phyloP scores from a whole-genome alignment of 78 protist genomes.

The Speleostelium caveatum region DNA sequence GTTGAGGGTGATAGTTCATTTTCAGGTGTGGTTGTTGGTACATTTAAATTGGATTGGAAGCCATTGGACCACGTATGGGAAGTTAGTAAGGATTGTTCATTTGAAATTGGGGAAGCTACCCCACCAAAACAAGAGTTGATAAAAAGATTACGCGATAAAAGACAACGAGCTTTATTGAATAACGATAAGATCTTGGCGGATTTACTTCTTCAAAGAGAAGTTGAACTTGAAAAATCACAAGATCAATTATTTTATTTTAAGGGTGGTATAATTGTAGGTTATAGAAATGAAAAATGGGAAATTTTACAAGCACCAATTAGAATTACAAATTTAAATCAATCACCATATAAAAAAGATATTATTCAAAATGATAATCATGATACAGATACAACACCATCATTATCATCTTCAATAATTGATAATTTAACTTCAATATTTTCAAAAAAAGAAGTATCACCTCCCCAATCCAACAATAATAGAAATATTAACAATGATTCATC shows the following conservation, averaged over 20 bases:
- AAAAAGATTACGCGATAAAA: neutral
- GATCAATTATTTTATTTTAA: neutral
- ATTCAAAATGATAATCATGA: neutral
- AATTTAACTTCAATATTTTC: too few relatives aligned
- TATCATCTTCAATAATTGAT: neutral
- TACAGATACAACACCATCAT: neutral
- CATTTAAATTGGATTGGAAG: constrained; percentile 70
- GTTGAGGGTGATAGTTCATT: constrained; percentile 35
- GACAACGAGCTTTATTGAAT: constrained; percentile 9
- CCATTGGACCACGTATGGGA: constrained; percentile 16
- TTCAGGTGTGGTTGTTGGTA: constrained; percentile 46
- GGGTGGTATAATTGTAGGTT: constrained; percentile 26
- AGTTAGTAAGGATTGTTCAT: neutral
- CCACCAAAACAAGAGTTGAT: constrained; percentile 41
- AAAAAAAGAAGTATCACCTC: neutral
- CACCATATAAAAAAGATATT: constrained; percentile 40
- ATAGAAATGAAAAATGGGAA: constrained; percentile 68
- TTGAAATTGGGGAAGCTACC: constrained; percentile 56
- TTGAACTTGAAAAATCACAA: constrained; percentile 17
- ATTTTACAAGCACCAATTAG: constrained; percentile 58
- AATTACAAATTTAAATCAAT: neutral
- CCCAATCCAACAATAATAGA: neutral
- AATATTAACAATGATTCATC: neutral
- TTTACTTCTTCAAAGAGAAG: constrained; percentile 9
- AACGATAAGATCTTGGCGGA: neutral